Base-by-base conservation (phyloP, 2,329 filamentous ascomycete genomes). In the Neopestalotiopsis rosae region DNA sequence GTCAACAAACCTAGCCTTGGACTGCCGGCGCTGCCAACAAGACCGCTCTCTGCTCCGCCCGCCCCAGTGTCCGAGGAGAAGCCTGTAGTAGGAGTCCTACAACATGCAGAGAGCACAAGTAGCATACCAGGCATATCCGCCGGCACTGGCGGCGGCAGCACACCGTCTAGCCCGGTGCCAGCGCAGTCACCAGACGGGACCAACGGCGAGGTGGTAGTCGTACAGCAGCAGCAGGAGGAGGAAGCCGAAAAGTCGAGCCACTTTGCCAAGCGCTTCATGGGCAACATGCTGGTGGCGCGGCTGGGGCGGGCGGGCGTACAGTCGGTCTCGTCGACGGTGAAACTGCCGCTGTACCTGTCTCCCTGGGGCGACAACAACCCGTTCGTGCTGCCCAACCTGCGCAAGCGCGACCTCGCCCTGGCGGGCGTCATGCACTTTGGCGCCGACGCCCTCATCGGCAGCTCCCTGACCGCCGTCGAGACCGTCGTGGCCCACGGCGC, bases 321-420 rank as follows among this genome's bases (percentile, higher is more conserved):
- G 56, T 72, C 70, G 2, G 65, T 73, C 4, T 68, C 69, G 32
- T 73, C 71, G 5, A 73, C 71, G 30, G 69, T 69, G 24, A 66
- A 69, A 20, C 67, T 73, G 12, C 71, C 71, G 38, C 67, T 73
- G 30, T 73, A 72, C 67, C 69, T 73, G 28, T 72, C 70, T 12
- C 71, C 71, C 9, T 73, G 71, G 71, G 71, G 71, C 28, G 71
- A 73, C 62, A 73, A 73, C 67, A 70, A 65, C 7, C 71, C 71
- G 9, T 72, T 73, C 59, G 70, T 68, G 38, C 68, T 72, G 5
- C 71, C 71, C 10, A 73, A 73, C 63, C 66, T 73, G 30, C 71
- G 71, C 2, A 73, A 73, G 24, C 71, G 71, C 9, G 71, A 73
- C 57, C 66, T 73, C n/a, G 71, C 71, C 5, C 69, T 73, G 13